A percentile compares a stretch with the other conserved stretches of the same genome.
phyloP scores from a whole-genome alignment of 352 stramenopile genomes.

The Phytophthora rubi region DNA sequence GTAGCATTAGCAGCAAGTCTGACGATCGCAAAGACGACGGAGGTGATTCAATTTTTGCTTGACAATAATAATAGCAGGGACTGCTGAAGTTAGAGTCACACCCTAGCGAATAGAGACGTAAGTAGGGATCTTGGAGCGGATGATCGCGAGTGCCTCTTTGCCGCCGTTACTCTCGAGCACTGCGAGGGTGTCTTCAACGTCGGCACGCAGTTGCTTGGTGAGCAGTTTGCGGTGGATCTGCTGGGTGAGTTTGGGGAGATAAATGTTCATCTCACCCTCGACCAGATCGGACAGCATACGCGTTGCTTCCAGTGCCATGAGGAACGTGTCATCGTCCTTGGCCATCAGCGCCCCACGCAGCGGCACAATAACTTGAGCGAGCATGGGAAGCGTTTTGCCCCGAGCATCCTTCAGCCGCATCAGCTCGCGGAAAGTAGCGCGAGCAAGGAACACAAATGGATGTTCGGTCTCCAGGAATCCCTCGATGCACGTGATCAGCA shows the following conservation, averaged over 20 bases:
- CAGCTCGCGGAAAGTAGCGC: conserved; percentile 75
- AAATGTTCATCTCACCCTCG: conserved; percentile 78
- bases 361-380: conserved; percentile 67
- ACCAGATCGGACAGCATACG: conserved; percentile 69
- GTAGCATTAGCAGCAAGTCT: conserved; percentile 21
- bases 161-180: conserved; percentile 76
- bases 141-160: conserved; percentile 77
- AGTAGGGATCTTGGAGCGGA: conserved; percentile 80
- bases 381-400: conserved; percentile 62
- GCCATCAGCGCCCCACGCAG: conserved; percentile 70
- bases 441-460: conserved; percentile 81
- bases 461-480: conserved; percentile 80
- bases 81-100: background rate
- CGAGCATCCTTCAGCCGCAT: conserved; percentile 64
- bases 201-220: conserved; percentile 56
- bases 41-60: conserved; percentile 2
- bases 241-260: conserved; percentile 75
- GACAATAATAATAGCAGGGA: background rate
- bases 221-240: conserved; percentile 80
- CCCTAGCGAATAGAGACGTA: conserved; percentile 65
- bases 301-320: conserved; percentile 72
- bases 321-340: conserved; percentile 73
- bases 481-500: conserved; percentile 77
- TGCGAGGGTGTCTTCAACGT: conserved; percentile 70
- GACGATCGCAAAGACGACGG: conserved; percentile 2